Base-by-base conservation (phyloP, 495 filamentous ascomycete genomes). In the Aspergillus heteromorphus region DNA sequence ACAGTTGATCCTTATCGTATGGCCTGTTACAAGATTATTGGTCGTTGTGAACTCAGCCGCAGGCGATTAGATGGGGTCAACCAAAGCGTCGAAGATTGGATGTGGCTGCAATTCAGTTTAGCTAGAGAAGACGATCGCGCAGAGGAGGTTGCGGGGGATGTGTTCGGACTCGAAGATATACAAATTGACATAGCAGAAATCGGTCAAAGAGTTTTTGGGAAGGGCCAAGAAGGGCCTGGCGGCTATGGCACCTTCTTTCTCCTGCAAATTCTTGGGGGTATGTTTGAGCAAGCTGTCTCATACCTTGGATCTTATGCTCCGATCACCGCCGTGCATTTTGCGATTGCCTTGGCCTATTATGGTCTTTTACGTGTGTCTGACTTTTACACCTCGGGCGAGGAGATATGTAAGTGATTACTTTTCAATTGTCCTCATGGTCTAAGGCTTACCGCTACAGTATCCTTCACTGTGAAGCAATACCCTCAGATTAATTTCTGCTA, bases 21-120 rank as follows among this genome's bases (percentile, higher is more conserved):
- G 83, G 92, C 92, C 14, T 96, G 95, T 68, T 97, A 97, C 79
- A 97, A 97, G 71, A 83, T 99, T 51, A 86, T 97, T 61, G 93
- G 93, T 43, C 90, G 93, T 29, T 96, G 92, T 71, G 93, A 97
- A 60, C 79, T 99, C 17, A 78, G 71, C 55, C 86, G 86, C 48
- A 82, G 91, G 57, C 88, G 79, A 52, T 77, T 97, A 10, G 88
- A 95, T n/a, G 81, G 82, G 45, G 78, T 97, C 16, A 85, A 82
- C 51, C 87, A 87, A 52, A 86, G 83, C 20, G 84, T 95, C 43
- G 89, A 96, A 60, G 95, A 97, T 66, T 97, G 91, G 90, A 85
- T 95, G 68, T 99, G 93, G 93, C 72, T 99, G 53, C 93, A 97
- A 66, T 90, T 97, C 68, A 87, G 83, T 60, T 84, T 99, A 40